Conservation (phyloP, 108 stramenopile genomes). For the Pseudonitzschia multiseries region DNA sequence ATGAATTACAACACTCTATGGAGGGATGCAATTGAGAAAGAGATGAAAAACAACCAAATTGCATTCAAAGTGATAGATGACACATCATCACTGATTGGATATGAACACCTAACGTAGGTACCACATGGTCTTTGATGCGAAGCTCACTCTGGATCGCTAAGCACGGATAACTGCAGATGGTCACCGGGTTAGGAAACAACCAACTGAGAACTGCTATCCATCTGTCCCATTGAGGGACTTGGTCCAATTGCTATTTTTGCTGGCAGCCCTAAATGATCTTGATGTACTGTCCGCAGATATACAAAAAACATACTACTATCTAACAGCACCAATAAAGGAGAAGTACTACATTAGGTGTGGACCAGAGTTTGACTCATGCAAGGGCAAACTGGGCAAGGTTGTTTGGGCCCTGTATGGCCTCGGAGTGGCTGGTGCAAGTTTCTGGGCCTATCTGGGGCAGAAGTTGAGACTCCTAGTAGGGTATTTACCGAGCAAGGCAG, state of each 20-base stretch:
- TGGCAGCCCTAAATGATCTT: constrained; percentile 43
- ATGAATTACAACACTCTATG: constrained; percentile 47
- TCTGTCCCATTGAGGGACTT: constrained; percentile 46
- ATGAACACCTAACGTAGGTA: too few species aligned
- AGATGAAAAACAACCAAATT: constrained; percentile 45
- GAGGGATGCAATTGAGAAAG: constrained; percentile 42
- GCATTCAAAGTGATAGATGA: constrained; percentile 35
- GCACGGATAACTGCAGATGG: constrained; percentile 39
- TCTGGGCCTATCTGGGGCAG: constrained; percentile 14
- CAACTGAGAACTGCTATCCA: constrained; percentile 39
- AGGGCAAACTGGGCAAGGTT: constrained; percentile 35
- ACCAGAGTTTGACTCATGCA: constrained; percentile 28
- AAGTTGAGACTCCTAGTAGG: constrained; percentile 9
- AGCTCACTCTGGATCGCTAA: constrained; percentile 19
- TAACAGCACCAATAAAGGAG: constrained; percentile 30
- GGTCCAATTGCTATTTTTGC: constrained; percentile 36
- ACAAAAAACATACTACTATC: constrained; percentile 47
- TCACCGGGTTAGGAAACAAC: constrained; percentile 39
- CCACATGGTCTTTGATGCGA: too few species aligned
- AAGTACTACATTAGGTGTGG: constrained; percentile 34
- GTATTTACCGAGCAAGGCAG: constrained; percentile 26
- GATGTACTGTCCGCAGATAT: constrained; percentile 38
- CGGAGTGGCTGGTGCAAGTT: constrained; percentile 22
- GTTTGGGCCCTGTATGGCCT: constrained; percentile 48
- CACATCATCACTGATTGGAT: too few species aligned